A percentile compares a stretch with the other conserved stretches of the same genome.
These are phyloP conservation scores for Trypanosoma vivax DNA, from an alignment of 208 protist species.

Conservation along the genomic window DNA sequence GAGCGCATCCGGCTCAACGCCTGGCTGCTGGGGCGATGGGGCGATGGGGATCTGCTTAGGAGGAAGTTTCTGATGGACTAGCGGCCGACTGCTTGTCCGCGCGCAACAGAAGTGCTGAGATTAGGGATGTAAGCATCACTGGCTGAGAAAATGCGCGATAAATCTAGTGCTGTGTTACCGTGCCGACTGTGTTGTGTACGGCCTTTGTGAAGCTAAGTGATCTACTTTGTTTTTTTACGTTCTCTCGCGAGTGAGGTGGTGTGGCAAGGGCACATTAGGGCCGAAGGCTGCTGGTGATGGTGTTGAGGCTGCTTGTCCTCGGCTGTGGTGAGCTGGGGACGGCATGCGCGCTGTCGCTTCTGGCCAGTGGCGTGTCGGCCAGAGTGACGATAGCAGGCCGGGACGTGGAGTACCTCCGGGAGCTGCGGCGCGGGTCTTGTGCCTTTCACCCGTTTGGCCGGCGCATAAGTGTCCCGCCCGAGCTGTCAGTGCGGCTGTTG, in stretches of 20 bases:
- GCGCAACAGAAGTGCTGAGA: too few species aligned
- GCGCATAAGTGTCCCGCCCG: slow-evolving; percentile 7
- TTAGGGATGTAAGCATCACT: too few species aligned
- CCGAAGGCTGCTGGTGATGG: slow-evolving; percentile 4
- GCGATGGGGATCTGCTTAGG: slow-evolving; percentile 14
- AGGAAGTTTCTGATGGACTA: slow-evolving; percentile 20
- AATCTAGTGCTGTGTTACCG: too few species aligned
- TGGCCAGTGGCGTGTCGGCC: slow-evolving; percentile 15
- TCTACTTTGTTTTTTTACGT: slow-evolving; percentile 13
- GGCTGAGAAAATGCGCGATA: too few species aligned
- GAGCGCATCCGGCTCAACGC: slow-evolving; percentile 59
- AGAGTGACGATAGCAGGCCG: slow-evolving; percentile 17
- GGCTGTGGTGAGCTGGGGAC: slow-evolving; percentile 61
- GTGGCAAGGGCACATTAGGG: neutral
- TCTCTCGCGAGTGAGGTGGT: neutral
- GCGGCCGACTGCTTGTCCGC: too few species aligned
- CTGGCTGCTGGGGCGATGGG: slow-evolving; percentile 61
- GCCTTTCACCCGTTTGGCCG: slow-evolving; percentile 8
- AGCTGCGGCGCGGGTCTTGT: slow-evolving; percentile 14
- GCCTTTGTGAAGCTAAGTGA: neutral
- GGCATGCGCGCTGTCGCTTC: slow-evolving; percentile 62
- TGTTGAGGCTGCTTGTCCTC: slow-evolving; percentile 27
- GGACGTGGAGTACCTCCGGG: slow-evolving; percentile 22
- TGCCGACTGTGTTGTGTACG: neutral
- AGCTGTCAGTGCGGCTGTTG: slow-evolving; percentile 14